Evolutionary conservation across 163 green algal species (phyloP).

Genomic region (Scenedesmus sp.): DNA sequence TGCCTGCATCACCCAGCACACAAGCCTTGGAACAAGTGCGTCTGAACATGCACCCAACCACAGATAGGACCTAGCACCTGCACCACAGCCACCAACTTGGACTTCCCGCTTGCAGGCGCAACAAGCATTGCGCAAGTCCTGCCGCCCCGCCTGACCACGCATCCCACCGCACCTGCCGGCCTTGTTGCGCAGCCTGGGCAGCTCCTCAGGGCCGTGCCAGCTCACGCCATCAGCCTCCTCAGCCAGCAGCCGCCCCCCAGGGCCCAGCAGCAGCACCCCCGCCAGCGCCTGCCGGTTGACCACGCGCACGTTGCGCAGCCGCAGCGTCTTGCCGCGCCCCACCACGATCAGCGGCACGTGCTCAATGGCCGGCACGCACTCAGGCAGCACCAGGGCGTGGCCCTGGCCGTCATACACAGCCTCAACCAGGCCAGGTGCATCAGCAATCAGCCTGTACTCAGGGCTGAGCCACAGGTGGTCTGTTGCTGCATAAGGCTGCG

Average conservation of each 20-base stretch:
- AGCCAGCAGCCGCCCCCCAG: slow-evolving; percentile 73
- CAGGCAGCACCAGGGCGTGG: slow-evolving; percentile 81
- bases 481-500: slow-evolving; percentile 28
- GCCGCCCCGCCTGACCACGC: not conserved
- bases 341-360: slow-evolving; percentile 87
- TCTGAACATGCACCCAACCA: not conserved
- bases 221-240: slow-evolving; percentile 72
- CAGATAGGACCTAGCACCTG: not conserved
- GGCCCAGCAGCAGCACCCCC: slow-evolving; percentile 77
- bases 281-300: slow-evolving; percentile 78
- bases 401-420: slow-evolving; percentile 85
- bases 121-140: not conserved
- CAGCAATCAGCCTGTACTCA: slow-evolving; percentile 83
- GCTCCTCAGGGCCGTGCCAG: slow-evolving; percentile 25
- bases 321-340: slow-evolving; percentile 73
- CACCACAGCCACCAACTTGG: not conserved
- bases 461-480: slow-evolving; percentile 87
- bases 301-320: slow-evolving; percentile 81
- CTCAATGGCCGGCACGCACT: slow-evolving; percentile 69
- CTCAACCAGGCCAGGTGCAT: slow-evolving; percentile 63
- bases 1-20: not conserved
- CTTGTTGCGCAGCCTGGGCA: slow-evolving; percentile 9
- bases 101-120: not conserved
- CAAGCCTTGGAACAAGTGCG: not conserved
- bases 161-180: slow-evolving; percentile 13